Conservation (phyloP, 2,329 filamentous ascomycete species). For the Cladosporium velox region DNA sequence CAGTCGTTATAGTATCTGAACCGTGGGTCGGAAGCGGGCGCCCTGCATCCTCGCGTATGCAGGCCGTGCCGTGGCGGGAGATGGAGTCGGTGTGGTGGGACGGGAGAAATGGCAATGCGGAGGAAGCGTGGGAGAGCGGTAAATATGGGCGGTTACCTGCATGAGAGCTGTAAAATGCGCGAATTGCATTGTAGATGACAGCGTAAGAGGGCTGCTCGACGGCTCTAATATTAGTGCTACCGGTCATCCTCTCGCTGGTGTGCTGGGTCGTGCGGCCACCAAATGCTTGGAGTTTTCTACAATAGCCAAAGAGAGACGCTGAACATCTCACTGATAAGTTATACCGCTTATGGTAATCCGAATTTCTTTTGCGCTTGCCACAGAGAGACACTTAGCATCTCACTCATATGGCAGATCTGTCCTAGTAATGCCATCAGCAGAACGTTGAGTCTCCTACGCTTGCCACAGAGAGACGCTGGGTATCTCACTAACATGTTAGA, state of each 20-base stretch:
- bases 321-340: background rate
- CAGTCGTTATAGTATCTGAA: background rate
- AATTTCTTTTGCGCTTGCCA: background rate
- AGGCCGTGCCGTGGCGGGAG: background rate
- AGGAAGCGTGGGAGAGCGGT: background rate
- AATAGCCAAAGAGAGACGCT: background rate
- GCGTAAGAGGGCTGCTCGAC: background rate
- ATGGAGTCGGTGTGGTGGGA: slow-evolving; percentile 4
- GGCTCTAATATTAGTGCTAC: background rate
- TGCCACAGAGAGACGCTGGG: background rate
- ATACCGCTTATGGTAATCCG: background rate
- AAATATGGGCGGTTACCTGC: background rate
- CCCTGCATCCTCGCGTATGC: slow-evolving; percentile 8
- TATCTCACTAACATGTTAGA: background rate
- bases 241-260: background rate
- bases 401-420: background rate
- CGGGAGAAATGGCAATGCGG: background rate
- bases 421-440: background rate
- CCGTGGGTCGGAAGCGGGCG: slow-evolving; percentile 6
- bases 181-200: slow-evolving; percentile 2
- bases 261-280: too few relatives aligned
- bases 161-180: background rate
- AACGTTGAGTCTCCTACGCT: background rate
- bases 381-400: background rate
- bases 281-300: too few relatives aligned